Base-by-base conservation (phyloP, 2,329 filamentous ascomycete genomes). In the Colletotrichum agaves region DNA sequence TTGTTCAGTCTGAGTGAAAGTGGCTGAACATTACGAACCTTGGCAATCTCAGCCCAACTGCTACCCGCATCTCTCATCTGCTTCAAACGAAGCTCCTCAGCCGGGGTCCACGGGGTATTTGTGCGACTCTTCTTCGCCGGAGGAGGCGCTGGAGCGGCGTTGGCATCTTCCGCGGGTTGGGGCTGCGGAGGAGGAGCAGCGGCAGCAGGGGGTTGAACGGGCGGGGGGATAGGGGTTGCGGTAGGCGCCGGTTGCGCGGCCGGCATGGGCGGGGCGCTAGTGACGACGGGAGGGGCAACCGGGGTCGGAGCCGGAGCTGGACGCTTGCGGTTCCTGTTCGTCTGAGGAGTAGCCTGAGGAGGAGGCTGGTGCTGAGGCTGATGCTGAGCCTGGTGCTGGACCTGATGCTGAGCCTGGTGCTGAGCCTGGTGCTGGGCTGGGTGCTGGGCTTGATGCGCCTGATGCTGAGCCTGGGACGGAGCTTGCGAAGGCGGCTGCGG, bases 51-150 rank as follows among this genome's bases (percentile, higher is more conserved):
- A 55, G 93, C 97, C 96, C 96, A 99, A 75, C 93, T 97, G 74
- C 92, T 94, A 11, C 95, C 94, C 1, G 91, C 88, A 79, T 98
- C 96, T 74, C 96, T 88, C 93, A 99, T 97, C 72, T 91, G 89
- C 84, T 98, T 98, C 73, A 99, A 83, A 50, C 94, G 86, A 77
- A 95, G 89, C 80, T 99, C 96, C 79, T 99, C 96, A 37, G 92
- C 92, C 2, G 95, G 93, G 2, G 94, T 98, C 96, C 96, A 99
- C 0, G 96, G 96, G 3, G 96, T 99, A 77, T 99, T 99, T n/a
- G 96, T 98, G 69, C 96, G 87, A 74, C 93, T 96, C 83, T 98
- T 98, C 84, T 98, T 99, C 53, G 88, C 84, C 6, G 89, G 88
- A 2, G 88, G 88, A 31, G 84, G 85, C 73, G 74, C 73, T 6